Base-by-base conservation (phyloP, 2,329 filamentous ascomycete species). In the Xylariaceae sp. region DNA sequence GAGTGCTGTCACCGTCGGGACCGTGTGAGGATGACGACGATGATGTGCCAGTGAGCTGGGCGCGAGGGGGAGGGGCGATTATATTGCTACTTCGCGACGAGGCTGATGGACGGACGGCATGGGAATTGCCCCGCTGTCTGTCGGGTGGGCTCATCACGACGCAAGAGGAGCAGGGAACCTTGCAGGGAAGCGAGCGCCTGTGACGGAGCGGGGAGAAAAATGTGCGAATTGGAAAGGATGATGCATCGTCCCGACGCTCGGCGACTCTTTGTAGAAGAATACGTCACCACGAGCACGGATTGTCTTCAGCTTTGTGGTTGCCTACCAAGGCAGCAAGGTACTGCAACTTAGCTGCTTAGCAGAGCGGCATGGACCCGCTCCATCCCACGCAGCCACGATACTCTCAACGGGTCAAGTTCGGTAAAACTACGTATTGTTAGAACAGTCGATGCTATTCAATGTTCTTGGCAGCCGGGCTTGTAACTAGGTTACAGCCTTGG, bases 11-110 rank as follows among this genome's bases (percentile, higher is more conserved):
- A 53, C 70, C 68, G 44, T 72, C 70, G 21, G 67, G 64, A 19
- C 65, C 60, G 10, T 70, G 67, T 7, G 74, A 71, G 40, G 73
- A 69, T n/a, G 65, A 64, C 4, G 69, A 61, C n/a, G 67, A 64
- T 40, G 63, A 48, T 40, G 65, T 60, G 46, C 71, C 66, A 46
- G 69, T 72, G 40, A 75, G 71, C 51, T 76, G 74, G 29, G 73
- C 76, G 37, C 75, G 74, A 12, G 76, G 75, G 41, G 75, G 73
- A 48, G 75, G 67, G 37, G 76, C 69, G 54, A 78, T 76, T 60
- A 76, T 64, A 55, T 59, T 65, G 57, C 66, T 68, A 54, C 63
- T 65, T 57, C 64, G 62, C 9, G 68, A 65, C 10, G 69, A 64
- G 49, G 64, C 61, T 32, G 71, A 66, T 12, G 71, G 70, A 49